Base-by-base conservation (phyloP, 1,284 basidiomycete species). In the Ganoderma multipileum region DNA sequence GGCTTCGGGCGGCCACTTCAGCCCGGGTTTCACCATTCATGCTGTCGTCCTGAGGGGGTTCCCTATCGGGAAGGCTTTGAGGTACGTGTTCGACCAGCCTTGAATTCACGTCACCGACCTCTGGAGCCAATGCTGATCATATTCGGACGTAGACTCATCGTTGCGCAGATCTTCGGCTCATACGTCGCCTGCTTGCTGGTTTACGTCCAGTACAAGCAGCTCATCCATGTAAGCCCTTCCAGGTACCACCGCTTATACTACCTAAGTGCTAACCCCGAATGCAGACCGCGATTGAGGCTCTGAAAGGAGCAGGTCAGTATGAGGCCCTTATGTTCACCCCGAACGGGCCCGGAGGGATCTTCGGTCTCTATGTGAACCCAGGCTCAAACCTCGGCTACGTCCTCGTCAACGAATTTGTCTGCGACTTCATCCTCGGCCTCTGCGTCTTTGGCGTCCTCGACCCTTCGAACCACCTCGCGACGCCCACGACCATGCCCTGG, bases 1-100 rank as follows among this genome's bases (percentile, higher is more conserved):
- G 8, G 86, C 89, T 2, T 92, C 90, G 18, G 87, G 87, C 14
- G 89, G 90, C 8, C 89, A 92, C 74, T 86, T 92, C 77, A 89
- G 85, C 74, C 89, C 90, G 26, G 82, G 84, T 63, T 81, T 92
- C 41, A 90, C 91, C 11, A 81, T 92, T 63, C 79, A 84, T 7
- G 81, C 85, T 64, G 78, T 84, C 20, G 30, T 91, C 16, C 88
- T 87, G 81, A 83, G 80, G 58, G 83, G 84, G 0, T 90, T 92
- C 74, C 87, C 91, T 0, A 73, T 80, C 26, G 72, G 78, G 47
- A 91, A 90, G 73, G 90, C 83, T 0, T 65, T 82, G 18, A 77
- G 85, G 89, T 89, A 64, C 59, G 80, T 20, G 38, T 33, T n/a
- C 23, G n/a, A 54, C 12, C 44, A 4, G 38, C 41, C 57, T 5